These are phyloP conservation scores for Leucocoprinus birnbaumii DNA, from an alignment of 768 basidiomycete species.

Conservation along the genomic window DNA sequence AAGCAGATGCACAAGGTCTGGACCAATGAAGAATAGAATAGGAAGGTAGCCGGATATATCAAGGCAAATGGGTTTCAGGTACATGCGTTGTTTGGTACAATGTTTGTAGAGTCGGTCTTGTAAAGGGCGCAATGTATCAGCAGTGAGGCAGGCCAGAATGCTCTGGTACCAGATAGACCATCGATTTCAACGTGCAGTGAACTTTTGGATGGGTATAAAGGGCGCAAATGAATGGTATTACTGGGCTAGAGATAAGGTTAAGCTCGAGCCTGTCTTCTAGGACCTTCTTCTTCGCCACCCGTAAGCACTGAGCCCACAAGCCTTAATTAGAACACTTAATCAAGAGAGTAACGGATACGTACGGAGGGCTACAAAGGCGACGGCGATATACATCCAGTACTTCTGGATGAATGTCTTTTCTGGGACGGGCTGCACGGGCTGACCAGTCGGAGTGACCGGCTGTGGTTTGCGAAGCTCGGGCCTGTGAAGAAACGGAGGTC, in stretches of 20 bases:
- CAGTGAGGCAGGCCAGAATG: neutral
- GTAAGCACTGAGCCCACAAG: constrained; percentile 23
- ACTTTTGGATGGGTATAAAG: no score
- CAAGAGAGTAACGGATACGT: constrained; percentile 24
- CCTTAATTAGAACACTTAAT: neutral
- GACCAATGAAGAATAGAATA: constrained; percentile 47
- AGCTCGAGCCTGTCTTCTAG: constrained; percentile 8
- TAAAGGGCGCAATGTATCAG: neutral
- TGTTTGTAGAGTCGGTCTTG: neutral
- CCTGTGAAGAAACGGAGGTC: constrained; percentile 31
- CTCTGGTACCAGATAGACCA: neutral
- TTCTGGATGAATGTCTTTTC: constrained; percentile 86
- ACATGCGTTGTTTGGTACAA: neutral
- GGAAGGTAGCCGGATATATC: neutral
- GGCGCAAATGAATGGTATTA: neutral
- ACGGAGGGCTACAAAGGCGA: constrained; percentile 57
- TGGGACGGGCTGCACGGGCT: constrained; percentile 51
- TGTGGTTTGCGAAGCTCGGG: constrained; percentile 69
- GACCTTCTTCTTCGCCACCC: constrained; percentile 31
- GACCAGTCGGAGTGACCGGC: constrained; percentile 62
- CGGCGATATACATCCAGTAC: constrained; percentile 84
- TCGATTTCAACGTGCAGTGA: no score
- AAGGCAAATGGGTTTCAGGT: constrained; percentile 17
- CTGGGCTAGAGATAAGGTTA: neutral
- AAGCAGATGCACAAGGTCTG: constrained; percentile 59